Evolutionary conservation across 2,329 filamentous ascomycete species (phyloP).

Genomic region (Coniochaeta sp.): DNA sequence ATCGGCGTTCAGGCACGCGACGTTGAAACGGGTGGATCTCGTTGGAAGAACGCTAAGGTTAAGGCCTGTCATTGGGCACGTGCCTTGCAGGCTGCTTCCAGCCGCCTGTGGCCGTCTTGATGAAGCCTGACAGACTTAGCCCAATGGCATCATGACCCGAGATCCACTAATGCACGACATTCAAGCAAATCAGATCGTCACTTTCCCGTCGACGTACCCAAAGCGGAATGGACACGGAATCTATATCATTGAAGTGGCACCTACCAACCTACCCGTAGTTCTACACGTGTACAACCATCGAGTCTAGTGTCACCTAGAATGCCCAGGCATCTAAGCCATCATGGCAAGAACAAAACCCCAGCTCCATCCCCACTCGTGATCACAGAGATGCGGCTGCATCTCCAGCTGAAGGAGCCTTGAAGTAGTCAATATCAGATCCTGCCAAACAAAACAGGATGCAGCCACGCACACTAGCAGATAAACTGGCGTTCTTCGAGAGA

Average conservation of each 20-base stretch:
- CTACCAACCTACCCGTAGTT: not conserved
- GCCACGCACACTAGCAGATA: conserved; percentile 21
- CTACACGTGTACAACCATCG: not conserved
- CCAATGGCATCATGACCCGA: not conserved
- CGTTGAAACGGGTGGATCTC: not conserved
- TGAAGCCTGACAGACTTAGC: not conserved
- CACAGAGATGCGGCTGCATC: not conserved
- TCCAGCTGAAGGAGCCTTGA: not conserved
- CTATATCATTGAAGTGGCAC: not conserved
- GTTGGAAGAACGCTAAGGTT: not conserved
- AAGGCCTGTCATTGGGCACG: not conserved
- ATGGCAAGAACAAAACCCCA: not conserved
- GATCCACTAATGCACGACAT: conserved; percentile 1
- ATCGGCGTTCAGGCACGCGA: not conserved
- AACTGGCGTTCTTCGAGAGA: conserved; percentile 37
- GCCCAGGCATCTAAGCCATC: not conserved
- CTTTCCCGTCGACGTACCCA: not conserved
- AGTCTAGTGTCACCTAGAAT: not conserved
- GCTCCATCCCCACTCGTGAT: not conserved
- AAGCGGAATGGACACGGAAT: not conserved
- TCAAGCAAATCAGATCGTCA: not conserved
- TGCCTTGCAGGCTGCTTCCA: not conserved
- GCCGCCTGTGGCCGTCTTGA: not conserved
- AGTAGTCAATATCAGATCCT: not conserved
- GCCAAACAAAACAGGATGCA: conserved; percentile 4